A percentile compares a stretch with the other conserved stretches of the same genome.
These are phyloP conservation scores for Monosporascus sp. DNA, from an alignment of 2,329 filamentous ascomycete species.

Conservation along the genomic window DNA sequence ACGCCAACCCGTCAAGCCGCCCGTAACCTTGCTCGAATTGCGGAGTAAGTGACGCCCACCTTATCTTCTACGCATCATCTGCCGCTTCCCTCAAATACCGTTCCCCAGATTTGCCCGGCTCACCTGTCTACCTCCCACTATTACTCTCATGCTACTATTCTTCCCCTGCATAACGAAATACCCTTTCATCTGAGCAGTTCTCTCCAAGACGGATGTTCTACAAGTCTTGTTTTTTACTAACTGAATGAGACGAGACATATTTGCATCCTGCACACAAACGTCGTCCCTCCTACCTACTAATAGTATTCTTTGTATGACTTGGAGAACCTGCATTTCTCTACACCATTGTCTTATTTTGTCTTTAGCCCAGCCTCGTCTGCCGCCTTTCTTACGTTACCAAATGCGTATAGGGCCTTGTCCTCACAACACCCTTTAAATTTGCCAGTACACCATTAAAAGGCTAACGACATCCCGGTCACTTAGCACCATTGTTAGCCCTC, in stretches of 20 bases:
- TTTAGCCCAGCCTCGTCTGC: background rate
- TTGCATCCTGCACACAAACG: background rate
- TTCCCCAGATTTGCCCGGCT: background rate
- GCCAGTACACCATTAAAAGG: background rate
- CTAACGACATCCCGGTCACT: background rate
- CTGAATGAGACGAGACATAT: background rate
- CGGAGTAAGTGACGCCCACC: conserved; percentile 11
- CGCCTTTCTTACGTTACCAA: background rate
- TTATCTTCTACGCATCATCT: conserved; percentile 1
- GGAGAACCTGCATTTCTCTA: background rate
- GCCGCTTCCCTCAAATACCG: background rate
- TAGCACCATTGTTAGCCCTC: background rate
- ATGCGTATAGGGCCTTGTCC: background rate
- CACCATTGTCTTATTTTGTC: background rate
- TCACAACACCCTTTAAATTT: background rate
- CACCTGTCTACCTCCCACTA: background rate
- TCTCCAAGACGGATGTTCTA: background rate
- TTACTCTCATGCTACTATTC: background rate
- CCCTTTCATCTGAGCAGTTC: too few relatives aligned
- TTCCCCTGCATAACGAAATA: background rate
- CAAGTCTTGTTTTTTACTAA: background rate
- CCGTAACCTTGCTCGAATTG: conserved; percentile 4
- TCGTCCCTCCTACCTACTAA: background rate
- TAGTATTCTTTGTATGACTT: background rate
- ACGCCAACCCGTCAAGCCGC: background rate